A percentile compares a stretch with the other conserved stretches of the same genome.
Conservation (phyloP, 441 rosid species). For the Gossypium aridum region DNA sequence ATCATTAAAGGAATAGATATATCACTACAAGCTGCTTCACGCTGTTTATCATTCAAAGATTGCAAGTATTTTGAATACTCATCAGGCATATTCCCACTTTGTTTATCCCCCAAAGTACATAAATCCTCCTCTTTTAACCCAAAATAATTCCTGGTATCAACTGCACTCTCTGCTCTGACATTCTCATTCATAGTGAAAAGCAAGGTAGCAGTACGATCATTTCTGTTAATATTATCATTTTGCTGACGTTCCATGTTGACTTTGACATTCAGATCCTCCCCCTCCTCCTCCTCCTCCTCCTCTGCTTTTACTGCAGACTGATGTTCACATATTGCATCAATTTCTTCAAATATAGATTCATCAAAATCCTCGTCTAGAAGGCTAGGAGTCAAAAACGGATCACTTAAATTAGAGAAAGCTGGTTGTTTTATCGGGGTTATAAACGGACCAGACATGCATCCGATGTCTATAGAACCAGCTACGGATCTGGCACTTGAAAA, state of each 20-base stretch:
- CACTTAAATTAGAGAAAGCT: conserved; percentile 25
- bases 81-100: conserved; percentile 42
- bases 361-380: conserved; percentile 71
- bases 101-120: conserved; percentile 19
- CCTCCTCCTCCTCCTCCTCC: conserved; percentile 21
- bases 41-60: conserved; percentile 74
- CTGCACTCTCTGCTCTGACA: not conserved
- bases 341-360: conserved; percentile 57
- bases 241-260: conserved; percentile 16
- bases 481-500: conserved; percentile 11
- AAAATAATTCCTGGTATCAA: conserved; percentile 9
- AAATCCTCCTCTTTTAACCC: conserved; percentile 21
- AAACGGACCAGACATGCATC: conserved; percentile 25
- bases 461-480: conserved; percentile 12
- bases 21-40: conserved; percentile 77
- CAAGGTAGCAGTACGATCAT: conserved; percentile 17
- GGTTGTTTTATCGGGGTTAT: conserved; percentile 40
- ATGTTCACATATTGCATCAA: conserved; percentile 58
- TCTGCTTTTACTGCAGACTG: conserved; percentile 36
- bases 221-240: conserved; percentile 13
- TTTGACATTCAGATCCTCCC: conserved; percentile 20
- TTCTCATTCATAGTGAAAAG: conserved; percentile 17
- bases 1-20: conserved; percentile 81
- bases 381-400: conserved; percentile 28
- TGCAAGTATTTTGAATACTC: conserved; percentile 57